Percentiles rank a stretch among this genome's conserved stretches.
These are phyloP conservation scores for Fusarium secorum DNA, from an alignment of 2,329 filamentous ascomycete genomes.

Conservation along the genomic window DNA sequence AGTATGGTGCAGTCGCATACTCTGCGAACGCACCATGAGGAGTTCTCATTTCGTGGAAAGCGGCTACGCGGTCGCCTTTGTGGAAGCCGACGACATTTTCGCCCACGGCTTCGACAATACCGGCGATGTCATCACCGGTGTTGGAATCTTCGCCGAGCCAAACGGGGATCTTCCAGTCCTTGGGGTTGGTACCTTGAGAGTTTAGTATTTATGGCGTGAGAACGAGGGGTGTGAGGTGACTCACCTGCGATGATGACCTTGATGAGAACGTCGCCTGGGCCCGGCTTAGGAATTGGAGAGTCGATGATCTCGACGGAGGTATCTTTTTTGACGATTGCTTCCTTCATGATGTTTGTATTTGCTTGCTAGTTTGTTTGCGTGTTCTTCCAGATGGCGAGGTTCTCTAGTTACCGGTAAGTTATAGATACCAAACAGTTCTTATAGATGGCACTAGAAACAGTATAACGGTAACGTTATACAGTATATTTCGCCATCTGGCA, in stretches of 20 bases:
- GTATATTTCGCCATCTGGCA: not conserved
- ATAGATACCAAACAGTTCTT: not conserved
- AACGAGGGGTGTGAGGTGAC: accelerated
- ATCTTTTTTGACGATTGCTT: conserved; percentile 18
- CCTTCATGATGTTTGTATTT: conserved; percentile 1
- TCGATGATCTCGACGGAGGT: conserved; percentile 2
- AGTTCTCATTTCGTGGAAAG: conserved; percentile 60
- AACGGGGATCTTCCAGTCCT: conserved; percentile 40
- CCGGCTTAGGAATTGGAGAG: conserved; percentile 6
- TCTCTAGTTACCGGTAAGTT: accelerated
- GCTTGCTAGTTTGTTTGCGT: not conserved
- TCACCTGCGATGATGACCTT: conserved; percentile 9
- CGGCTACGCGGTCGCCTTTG: conserved; percentile 56
- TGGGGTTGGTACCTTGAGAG: conserved; percentile 34
- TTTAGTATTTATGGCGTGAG: accelerated
- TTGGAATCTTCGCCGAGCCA: not conserved
- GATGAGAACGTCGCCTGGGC: conserved; percentile 1
- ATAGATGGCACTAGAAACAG: not conserved
- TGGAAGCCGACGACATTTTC: conserved; percentile 31
- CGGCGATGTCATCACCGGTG: conserved; percentile 41
- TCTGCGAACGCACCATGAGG: conserved; percentile 66
- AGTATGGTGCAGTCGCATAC: conserved; percentile 63
- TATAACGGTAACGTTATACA: not conserved
- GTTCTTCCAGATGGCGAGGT: accelerated
- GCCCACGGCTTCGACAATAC: conserved; percentile 30